Percentiles rank a stretch among this genome's conserved stretches.
Evolutionary conservation across 768 basidiomycete genomes (phyloP).

Genomic region (Plicaturopsis crispa): DNA sequence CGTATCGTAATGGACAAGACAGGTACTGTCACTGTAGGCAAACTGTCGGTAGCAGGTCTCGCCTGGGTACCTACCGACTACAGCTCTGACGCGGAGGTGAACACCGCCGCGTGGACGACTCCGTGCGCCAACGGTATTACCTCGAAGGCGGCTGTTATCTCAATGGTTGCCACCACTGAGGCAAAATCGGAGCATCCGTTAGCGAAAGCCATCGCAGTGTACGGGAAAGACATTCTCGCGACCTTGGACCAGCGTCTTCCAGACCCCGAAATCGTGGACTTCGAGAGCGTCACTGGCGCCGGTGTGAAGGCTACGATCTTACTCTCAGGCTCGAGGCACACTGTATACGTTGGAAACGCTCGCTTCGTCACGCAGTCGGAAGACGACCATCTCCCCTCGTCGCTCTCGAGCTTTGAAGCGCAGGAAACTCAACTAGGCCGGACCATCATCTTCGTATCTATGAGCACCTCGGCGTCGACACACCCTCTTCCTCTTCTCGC

Average conservation of each 20-base stretch:
- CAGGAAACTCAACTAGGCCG: constrained; percentile 68
- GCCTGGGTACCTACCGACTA: constrained; percentile 59
- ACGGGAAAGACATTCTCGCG: constrained; percentile 62
- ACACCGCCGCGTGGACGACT: constrained; percentile 15
- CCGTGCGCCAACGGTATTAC: constrained; percentile 61
- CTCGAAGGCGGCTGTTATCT: constrained; percentile 51
- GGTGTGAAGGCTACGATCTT: constrained; percentile 72
- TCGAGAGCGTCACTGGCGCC: constrained; percentile 85
- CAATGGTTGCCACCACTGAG: constrained; percentile 83
- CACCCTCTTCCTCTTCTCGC: constrained; percentile 62
- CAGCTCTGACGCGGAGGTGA: constrained; percentile 10
- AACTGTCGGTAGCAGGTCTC: constrained; percentile 70
- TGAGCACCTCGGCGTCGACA: constrained; percentile 32
- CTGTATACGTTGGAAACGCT: constrained; percentile 69
- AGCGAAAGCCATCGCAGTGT: constrained; percentile 83
- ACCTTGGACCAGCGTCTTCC: constrained; percentile 27
- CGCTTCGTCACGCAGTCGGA: constrained; percentile 57
- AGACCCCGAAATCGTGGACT: constrained; percentile 53
- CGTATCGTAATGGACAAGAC: constrained; percentile 94
- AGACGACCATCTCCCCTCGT: constrained; percentile 44
- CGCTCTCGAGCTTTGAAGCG: constrained; percentile 57
- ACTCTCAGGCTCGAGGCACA: constrained; percentile 44
- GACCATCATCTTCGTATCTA: constrained; percentile 82
- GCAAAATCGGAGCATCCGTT: constrained; percentile 94
- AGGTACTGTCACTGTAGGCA: constrained; percentile 95